Conservation (phyloP, 1,284 basidiomycete genomes). For the Papiliotrema fonsecae region DNA sequence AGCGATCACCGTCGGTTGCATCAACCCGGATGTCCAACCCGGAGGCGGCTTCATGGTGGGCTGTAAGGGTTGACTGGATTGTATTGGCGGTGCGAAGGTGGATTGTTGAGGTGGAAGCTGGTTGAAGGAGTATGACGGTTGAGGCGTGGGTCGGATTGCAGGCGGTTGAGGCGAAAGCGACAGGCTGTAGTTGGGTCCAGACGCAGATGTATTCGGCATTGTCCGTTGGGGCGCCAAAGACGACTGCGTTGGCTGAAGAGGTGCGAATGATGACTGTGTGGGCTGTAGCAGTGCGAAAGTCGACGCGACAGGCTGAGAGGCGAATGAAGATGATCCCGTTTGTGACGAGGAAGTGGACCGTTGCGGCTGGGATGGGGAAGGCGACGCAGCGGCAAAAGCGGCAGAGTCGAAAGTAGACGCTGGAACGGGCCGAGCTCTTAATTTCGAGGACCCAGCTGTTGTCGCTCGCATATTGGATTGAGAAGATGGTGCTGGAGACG, state of each 20-base stretch:
- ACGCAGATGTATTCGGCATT: conserved; percentile 1
- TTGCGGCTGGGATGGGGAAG: conserved; percentile 5
- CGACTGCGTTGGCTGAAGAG: not conserved
- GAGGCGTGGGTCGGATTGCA: conserved; percentile 3
- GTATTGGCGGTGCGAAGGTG: not conserved
- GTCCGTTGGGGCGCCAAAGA: not conserved
- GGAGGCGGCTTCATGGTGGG: conserved; percentile 31
- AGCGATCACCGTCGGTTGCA: conserved; percentile 37
- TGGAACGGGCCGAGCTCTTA: conserved; percentile 38
- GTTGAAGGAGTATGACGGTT: not conserved
- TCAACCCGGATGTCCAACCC: conserved; percentile 37
- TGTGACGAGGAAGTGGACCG: conserved; percentile 1
- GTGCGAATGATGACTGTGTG: conserved; percentile 2
- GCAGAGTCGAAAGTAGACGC: conserved; percentile 37
- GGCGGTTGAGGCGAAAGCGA: conserved; percentile 34
- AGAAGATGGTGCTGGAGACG: not conserved
- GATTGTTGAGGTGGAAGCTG: not conserved
- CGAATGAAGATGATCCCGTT: conserved; percentile 3
- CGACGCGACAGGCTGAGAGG: not conserved
- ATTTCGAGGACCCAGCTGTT: conserved; percentile 9
- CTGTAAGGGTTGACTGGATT: conserved; percentile 6
- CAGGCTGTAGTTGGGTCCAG: conserved; percentile 44
- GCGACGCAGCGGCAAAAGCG: conserved; percentile 19
- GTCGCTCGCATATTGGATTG: not conserved
- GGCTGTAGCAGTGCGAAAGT: conserved; percentile 4